Conservation (phyloP, 2,329 filamentous ascomycete genomes). For the Kalmusia sp. region DNA sequence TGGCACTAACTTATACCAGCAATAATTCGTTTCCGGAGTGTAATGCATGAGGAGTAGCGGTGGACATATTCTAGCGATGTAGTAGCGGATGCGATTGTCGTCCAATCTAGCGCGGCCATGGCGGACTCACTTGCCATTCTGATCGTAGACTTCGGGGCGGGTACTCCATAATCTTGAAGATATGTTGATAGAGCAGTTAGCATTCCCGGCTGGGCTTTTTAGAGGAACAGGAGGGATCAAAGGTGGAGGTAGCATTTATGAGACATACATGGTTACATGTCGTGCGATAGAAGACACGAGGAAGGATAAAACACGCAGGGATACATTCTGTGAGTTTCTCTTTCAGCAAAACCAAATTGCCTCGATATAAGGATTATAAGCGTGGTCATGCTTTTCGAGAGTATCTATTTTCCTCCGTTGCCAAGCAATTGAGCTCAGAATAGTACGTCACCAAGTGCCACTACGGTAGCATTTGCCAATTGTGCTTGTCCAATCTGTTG, state of each 20-base stretch:
- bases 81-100: conserved; percentile 18
- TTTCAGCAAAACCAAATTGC: too few relatives aligned
- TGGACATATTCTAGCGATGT: conserved; percentile 13
- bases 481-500: too few relatives aligned
- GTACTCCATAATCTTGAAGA: conserved; percentile 14
- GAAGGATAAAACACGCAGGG: background rate
- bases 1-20: conserved; percentile 45
- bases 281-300: background rate
- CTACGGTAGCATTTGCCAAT: too few relatives aligned
- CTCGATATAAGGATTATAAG: too few relatives aligned
- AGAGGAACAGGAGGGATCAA: background rate
- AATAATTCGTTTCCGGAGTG: conserved; percentile 23
- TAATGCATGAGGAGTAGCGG: conserved; percentile 16
- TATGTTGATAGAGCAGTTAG: conserved; percentile 16
- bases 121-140: conserved; percentile 15
- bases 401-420: too few relatives aligned
- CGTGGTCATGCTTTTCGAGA: too few relatives aligned
- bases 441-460: too few relatives aligned
- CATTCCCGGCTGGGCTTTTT: background rate
- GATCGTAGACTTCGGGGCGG: conserved; percentile 18
- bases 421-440: too few relatives aligned
- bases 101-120: conserved; percentile 17
- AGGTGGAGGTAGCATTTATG: background rate
- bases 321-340: background rate
- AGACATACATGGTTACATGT: background rate